Percentiles rank a stretch among this genome's conserved stretches.
phyloP scores from a whole-genome alignment of 2,329 filamentous ascomycete species.

The Alternaria postmessia region DNA sequence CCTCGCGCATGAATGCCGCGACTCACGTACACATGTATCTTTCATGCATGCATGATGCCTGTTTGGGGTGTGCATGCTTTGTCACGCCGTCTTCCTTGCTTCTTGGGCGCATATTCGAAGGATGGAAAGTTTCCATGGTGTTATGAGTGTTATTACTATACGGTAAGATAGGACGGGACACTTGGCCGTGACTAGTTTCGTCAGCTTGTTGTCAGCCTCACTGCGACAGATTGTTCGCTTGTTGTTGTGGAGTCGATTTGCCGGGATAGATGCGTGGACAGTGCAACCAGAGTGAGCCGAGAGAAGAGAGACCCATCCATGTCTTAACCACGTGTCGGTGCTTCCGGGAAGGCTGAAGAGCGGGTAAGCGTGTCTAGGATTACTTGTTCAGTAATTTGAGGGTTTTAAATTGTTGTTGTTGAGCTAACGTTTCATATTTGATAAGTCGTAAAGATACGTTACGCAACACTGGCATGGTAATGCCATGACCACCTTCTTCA shows the following conservation, averaged over 20 bases:
- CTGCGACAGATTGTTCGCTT: background rate
- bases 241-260: background rate
- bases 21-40: background rate
- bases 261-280: background rate
- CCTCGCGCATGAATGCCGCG: background rate
- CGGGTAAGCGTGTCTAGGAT: background rate
- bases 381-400: background rate
- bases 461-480: background rate
- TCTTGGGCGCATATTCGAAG: background rate
- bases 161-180: background rate
- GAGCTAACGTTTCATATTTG: slow-evolving; percentile 4
- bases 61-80: background rate
- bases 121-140: background rate
- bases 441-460: background rate
- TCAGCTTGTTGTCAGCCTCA: background rate
- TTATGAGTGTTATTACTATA: background rate
- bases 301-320: background rate
- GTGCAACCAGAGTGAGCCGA: background rate
- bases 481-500: background rate
- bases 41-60: slow-evolving; percentile 1
- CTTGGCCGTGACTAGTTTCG: background rate
- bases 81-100: slow-evolving; percentile 1
- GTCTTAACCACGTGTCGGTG: slow-evolving; percentile 3
- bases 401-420: background rate
- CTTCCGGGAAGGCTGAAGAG: background rate